Conservation (phyloP, 2,329 filamentous ascomycete genomes). For the Chrysosporium queenslandicum region DNA sequence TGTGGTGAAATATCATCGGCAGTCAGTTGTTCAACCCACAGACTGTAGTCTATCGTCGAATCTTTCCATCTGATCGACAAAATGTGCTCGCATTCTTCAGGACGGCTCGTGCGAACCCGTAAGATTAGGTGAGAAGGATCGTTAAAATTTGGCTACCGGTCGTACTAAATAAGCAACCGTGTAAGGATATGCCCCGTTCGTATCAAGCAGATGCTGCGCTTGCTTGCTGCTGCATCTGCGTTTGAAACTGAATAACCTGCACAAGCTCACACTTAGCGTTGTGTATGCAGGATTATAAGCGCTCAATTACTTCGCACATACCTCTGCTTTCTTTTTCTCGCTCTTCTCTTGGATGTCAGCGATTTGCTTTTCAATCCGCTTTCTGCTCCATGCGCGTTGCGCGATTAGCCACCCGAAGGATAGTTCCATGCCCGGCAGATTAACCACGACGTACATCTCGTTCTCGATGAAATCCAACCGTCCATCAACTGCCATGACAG, state of each 20-base stretch:
- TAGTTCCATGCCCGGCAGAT: background rate
- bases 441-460: constrained; percentile 61
- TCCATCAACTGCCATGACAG: constrained; percentile 80
- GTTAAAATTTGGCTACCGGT: background rate
- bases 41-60: too few relatives aligned
- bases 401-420: background rate
- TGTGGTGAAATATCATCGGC: background rate
- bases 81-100: background rate
- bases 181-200: background rate
- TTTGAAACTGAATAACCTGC: constrained; percentile 35
- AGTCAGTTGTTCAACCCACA: too few relatives aligned
- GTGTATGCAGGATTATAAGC: too few relatives aligned
- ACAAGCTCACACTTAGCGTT: background rate
- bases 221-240: constrained; percentile 20
- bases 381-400: constrained; percentile 34
- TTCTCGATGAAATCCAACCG: constrained; percentile 85
- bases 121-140: background rate
- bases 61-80: too few relatives aligned
- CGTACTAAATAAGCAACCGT: too few relatives aligned
- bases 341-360: constrained; percentile 53
- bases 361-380: constrained; percentile 58
- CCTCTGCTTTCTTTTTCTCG: constrained; percentile 56
- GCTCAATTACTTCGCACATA: constrained; percentile 37
- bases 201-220: constrained; percentile 27
- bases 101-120: background rate